Evolutionary conservation across 768 basidiomycete species (phyloP), one percentile per base, ranked within the genome.

Genomic region (Hygrocybe punicea): DNA sequence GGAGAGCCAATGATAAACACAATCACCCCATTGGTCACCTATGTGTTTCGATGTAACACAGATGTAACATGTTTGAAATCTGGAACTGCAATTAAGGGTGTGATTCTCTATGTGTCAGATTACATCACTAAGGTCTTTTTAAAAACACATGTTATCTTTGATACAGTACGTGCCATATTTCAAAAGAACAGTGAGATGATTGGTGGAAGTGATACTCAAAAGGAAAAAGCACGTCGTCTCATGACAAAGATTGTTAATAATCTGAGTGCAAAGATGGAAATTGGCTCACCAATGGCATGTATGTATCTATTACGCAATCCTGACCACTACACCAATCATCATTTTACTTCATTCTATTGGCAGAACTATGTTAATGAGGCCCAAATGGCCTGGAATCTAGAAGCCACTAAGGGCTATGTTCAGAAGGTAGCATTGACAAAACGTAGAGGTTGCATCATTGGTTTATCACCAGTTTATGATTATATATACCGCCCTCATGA

Each of bases 101-200:
- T 71, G 3, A 60, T 70, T 1, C 56, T 63, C 14, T 73, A 76
- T 64, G 62, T 75, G 0, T 68, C 73, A 13, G 72, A 77, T 57
- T 77, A 76, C 53, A 65, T 76, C 6, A 72, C 72, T 1, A 77
- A 78, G 56, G 34, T 58, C 1, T 33, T 51, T 3, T 40, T 76
- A 4, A 75, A 73, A 42, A 76, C 72, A 4, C 51, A 74, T 61
- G 69, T 11, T 29, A 65, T 74, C 9, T 73, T 76, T 63, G 67
- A 72, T 17, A 51, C 64, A 14, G 60, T 73, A 8, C 39, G 53
- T 4, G 53, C 29, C 9, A 59, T 71, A 11, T 67, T 70, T 58
- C 36, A 60, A 3, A 67, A 53, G 46, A 63, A 65, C 47, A 11
- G 46, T 34, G 63, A 71, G 16, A 56, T 69, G 29, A 36, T 70